These are phyloP conservation scores for Solanum ossicruentum DNA, from an alignment of 257 asterid species.

Conservation along the genomic window DNA sequence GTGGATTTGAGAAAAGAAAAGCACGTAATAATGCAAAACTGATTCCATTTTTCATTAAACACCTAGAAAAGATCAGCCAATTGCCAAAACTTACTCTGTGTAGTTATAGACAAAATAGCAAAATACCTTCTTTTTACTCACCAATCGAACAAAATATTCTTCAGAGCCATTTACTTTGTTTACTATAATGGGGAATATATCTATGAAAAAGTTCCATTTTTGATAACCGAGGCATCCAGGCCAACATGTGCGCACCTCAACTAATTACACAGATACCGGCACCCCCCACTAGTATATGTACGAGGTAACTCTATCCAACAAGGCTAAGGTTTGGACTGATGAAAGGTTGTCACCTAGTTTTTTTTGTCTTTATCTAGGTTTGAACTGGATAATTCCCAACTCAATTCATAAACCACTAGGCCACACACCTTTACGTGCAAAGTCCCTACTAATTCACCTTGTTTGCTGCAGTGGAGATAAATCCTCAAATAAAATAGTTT, in stretches of 20 bases:
- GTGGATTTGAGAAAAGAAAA: neutral
- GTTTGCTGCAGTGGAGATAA: constrained; percentile 17
- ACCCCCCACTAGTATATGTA: too few relatives aligned
- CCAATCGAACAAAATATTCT: neutral
- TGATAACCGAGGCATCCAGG: neutral
- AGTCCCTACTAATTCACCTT: constrained; percentile 13
- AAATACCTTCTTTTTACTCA: neutral
- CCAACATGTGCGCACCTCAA: neutral
- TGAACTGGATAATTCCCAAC: neutral
- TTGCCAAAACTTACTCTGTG: neutral
- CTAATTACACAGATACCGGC: neutral
- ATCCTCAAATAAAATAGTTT: neutral
- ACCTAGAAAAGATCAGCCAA: neutral
- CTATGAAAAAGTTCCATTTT: neutral
- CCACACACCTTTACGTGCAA: neutral
- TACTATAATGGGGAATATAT: neutral
- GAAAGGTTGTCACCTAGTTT: neutral
- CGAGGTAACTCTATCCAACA: neutral
- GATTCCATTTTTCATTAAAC: neutral
- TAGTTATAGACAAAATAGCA: neutral
- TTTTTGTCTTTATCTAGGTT: neutral
- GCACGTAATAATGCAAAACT: neutral
- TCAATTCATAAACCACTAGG: neutral
- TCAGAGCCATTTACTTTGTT: neutral
- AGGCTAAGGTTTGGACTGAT: neutral